These are phyloP conservation scores for Tricholoma matsutake DNA, from an alignment of 768 basidiomycete genomes.

Conservation along the genomic window DNA sequence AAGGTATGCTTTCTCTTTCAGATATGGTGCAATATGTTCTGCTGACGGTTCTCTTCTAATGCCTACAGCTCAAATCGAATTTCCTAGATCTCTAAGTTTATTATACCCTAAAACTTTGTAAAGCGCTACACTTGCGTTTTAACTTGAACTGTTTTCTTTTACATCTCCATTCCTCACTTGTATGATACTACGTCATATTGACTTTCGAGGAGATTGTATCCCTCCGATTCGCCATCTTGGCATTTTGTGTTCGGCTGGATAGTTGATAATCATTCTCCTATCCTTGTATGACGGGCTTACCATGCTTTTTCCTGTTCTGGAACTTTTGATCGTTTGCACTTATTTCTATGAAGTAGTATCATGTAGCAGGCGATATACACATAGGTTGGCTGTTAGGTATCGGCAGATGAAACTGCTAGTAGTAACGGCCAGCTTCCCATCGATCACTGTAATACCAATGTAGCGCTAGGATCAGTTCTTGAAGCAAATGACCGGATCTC, in stretches of 20 bases:
- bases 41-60: background rate
- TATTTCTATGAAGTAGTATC: too few species aligned
- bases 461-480: too few species aligned
- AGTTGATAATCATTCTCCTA: background rate
- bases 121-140: background rate
- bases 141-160: background rate
- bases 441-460: too few species aligned
- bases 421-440: too few species aligned
- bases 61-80: background rate
- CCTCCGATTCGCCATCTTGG: background rate
- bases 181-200: background rate
- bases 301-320: background rate
- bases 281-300: background rate
- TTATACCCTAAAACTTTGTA: background rate
- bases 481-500: too few species aligned
- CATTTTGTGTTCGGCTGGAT: background rate
- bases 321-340: background rate
- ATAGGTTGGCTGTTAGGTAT: too few species aligned
- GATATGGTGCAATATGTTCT: background rate
- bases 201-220: background rate
- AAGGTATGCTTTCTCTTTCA: constrained; percentile 3
- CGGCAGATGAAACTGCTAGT: too few species aligned
- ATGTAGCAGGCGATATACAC: too few species aligned
- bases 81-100: background rate
- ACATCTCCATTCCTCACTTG: background rate